Percentiles rank a stretch among this genome's conserved stretches.
Conservation (phyloP, 2,329 filamentous ascomycete genomes). For the Fusarium sterilihyphosum region DNA sequence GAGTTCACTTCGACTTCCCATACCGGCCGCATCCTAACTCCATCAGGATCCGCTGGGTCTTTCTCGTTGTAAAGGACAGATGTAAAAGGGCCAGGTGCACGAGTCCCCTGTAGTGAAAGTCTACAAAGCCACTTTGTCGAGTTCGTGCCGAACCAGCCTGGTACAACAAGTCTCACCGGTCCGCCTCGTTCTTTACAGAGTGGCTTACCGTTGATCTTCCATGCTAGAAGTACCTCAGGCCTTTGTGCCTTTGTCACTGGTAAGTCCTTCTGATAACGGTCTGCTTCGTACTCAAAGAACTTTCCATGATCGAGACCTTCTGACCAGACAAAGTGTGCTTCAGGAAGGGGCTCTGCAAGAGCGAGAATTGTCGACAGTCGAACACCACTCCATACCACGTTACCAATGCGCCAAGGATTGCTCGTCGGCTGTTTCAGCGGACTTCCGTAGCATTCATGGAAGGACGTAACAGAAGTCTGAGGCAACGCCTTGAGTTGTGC, state of each 20-base stretch:
- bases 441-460: conserved; percentile 23
- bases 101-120: neutral
- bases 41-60: neutral
- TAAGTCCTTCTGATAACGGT: conserved; percentile 17
- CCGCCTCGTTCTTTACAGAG: conserved; percentile 13
- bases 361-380: neutral
- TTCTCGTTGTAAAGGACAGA: conserved; percentile 8
- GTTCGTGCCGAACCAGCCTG: conserved; percentile 22
- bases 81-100: conserved; percentile 1
- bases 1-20: conserved; percentile 24
- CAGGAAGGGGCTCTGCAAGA: neutral
- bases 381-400: conserved; percentile 11
- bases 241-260: neutral
- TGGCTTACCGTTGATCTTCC: neutral
- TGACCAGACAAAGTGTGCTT: conserved; percentile 10
- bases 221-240: neutral
- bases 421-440: neutral
- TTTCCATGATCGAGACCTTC: conserved; percentile 3
- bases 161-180: conserved; percentile 5
- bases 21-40: neutral
- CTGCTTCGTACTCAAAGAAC: conserved; percentile 1
- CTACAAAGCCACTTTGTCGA: conserved; percentile 20
- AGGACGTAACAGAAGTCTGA: neutral
- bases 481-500: neutral
- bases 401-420: conserved; percentile 7